Base-by-base conservation (phyloP, 495 filamentous ascomycete genomes). In the Trypethelium eluteriae region DNA sequence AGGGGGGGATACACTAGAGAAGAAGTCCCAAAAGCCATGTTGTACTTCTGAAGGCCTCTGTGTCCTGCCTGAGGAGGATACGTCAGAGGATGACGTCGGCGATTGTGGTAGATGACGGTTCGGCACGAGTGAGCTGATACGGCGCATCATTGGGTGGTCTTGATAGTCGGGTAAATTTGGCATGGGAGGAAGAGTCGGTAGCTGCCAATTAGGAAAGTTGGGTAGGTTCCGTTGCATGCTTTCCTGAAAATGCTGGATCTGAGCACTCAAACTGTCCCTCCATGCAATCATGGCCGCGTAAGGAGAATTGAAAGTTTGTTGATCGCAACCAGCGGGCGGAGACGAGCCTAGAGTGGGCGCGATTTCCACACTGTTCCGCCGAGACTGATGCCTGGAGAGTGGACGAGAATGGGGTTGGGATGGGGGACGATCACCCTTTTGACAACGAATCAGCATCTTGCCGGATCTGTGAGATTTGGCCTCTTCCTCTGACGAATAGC, bases 211-310 rank as follows among this genome's bases (percentile, higher is more conserved):
- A 7, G 53, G 53, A 44, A 71, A 64, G 63, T 87, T 87, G 18
- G 88, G 88, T 74, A 90, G 83, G 35, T 85, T 88, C 69, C 86
- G 79, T 35, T 86, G 79, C 64, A 89, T 84, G 16, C 81, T 84
- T 69, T 92, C 86, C 70, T 93, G 91, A 68, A 92, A 81, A 46
- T 92, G 87, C 63, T 93, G 88, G 70, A 94, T 84, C 71, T 94
- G 92, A 2, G 84, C 82, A 50, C 86, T 83, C 18, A 96, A 77
- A 63, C 91, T 88, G 63, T 93, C 89, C 66, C 88, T 84, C 82
- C 90, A 87, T 35, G 88, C 89, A 38, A 85, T 79, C 75, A 91
- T 83, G 36, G 87, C 81, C 38, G 76, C 73, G 18, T 88, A 84
- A 2, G 84, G 64, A 38, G 69, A 61, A 16, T 41, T 47, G 49